These are phyloP conservation scores for Trichosanthes cucumerina DNA, from an alignment of 306 rosid genomes.

Conservation along the genomic window DNA sequence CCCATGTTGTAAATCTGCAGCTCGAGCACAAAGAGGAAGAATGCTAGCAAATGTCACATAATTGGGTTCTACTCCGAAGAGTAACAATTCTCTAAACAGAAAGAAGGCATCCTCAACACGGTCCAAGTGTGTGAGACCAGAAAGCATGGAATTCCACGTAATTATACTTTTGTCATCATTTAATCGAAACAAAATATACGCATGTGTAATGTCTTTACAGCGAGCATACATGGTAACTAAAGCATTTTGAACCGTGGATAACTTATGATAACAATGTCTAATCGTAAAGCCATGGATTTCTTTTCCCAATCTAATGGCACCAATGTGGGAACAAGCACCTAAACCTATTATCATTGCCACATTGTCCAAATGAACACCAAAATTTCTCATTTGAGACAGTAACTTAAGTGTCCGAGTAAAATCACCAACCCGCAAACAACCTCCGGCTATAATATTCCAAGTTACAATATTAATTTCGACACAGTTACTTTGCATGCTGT, in stretches of 20 bases:
- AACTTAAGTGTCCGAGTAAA: conserved; percentile 39
- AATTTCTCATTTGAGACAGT: conserved; percentile 57
- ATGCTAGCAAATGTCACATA: conserved; percentile 72
- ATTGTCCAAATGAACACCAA: conserved; percentile 39
- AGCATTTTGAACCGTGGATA: conserved; percentile 48
- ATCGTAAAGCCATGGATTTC: conserved; percentile 74
- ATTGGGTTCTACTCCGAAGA: conserved; percentile 49
- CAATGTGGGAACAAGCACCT: conserved; percentile 67
- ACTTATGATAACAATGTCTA: conserved; percentile 29
- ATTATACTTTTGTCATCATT: conserved; percentile 40
- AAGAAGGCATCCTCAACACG: conserved; percentile 57
- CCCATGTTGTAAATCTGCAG: conserved; percentile 76
- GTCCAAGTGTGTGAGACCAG: conserved; percentile 57
- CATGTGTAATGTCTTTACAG: conserved; percentile 55
- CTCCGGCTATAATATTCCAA: conserved; percentile 80
- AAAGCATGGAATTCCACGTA: conserved; percentile 81
- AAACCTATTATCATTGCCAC: conserved; percentile 57
- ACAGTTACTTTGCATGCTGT: conserved; percentile 36
- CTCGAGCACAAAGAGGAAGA: conserved; percentile 86
- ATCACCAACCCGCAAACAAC: conserved; percentile 39
- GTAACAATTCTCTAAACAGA: conserved; percentile 67
- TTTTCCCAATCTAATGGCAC: conserved; percentile 57
- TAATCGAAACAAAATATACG: conserved; percentile 40
- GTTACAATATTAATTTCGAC: conserved; percentile 39
- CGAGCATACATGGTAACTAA: conserved; percentile 89